phyloP scores from a whole-genome alignment of 192 early-diverging fungal species.

The Coemansia sp. region DNA sequence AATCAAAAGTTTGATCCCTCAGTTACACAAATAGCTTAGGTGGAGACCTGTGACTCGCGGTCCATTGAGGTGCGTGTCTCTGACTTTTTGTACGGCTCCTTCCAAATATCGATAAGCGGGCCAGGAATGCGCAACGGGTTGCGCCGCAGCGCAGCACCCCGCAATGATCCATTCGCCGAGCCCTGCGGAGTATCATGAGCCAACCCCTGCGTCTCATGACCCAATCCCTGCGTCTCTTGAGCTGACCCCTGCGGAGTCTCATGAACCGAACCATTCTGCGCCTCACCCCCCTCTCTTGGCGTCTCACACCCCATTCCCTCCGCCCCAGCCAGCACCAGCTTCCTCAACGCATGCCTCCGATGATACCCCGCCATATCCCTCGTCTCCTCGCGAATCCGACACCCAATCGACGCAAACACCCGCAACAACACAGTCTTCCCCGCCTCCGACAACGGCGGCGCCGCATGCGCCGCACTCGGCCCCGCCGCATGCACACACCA shows the following conservation, averaged over 20 bases:
- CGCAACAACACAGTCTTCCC: constrained; percentile 24
- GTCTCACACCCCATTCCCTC: neutral
- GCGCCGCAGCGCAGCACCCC: constrained; percentile 20
- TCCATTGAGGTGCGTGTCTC: constrained; percentile 9
- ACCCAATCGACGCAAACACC: constrained; percentile 37
- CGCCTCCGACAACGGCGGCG: constrained; percentile 29
- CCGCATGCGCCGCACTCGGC: constrained; percentile 17
- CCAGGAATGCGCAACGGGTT: constrained; percentile 44
- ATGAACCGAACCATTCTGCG: neutral
- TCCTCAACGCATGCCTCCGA: constrained; percentile 39
- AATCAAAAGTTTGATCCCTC: no score
- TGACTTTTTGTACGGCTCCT: constrained; percentile 39
- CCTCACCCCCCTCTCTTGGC: neutral
- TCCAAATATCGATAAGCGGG: constrained; percentile 50
- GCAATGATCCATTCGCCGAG: neutral
- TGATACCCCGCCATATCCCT: constrained; percentile 50
- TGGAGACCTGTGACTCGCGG: constrained; percentile 23
- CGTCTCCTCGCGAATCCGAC: constrained; percentile 39
- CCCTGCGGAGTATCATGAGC: no score
- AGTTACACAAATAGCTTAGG: neutral
- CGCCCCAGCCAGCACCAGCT: constrained; percentile 29
- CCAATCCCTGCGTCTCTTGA: no score
- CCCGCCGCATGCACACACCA: constrained; percentile 40
- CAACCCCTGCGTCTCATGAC: no score
- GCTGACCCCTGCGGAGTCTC: no score